phyloP scores from a whole-genome alignment of 495 filamentous ascomycete genomes.

The Penicillium angulare region DNA sequence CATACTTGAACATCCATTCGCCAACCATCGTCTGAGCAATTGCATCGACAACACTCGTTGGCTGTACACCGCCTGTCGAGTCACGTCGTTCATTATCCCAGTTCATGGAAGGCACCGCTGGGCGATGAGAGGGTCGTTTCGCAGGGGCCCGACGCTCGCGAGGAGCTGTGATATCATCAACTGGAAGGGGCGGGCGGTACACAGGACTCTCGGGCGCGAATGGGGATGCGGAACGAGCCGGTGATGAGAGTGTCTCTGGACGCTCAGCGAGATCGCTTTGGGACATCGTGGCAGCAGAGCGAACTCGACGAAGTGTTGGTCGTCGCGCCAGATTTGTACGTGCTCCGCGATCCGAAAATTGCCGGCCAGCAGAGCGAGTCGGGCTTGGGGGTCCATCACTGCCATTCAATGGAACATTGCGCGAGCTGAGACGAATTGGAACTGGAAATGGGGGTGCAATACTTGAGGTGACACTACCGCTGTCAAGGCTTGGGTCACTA shows the following conservation, averaged over 20 bases:
- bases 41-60: constrained; percentile 88
- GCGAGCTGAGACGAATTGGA: constrained; percentile 82
- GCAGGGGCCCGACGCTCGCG: constrained; percentile 18
- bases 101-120: constrained; percentile 17
- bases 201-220: constrained; percentile 65
- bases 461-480: constrained; percentile 44
- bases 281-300: constrained; percentile 73
- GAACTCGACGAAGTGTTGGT: constrained; percentile 69
- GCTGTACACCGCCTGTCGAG: constrained; percentile 63
- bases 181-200: constrained; percentile 64
- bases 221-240: constrained; percentile 62
- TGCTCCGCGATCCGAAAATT: constrained; percentile 39
- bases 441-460: constrained; percentile 81
- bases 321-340: constrained; percentile 33
- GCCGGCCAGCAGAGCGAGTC: constrained; percentile 54
- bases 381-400: constrained; percentile 82
- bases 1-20: constrained; percentile 99
- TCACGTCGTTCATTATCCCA: constrained; percentile 36
- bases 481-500: constrained; percentile 62
- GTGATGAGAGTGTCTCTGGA: constrained; percentile 61
- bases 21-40: constrained; percentile 99
- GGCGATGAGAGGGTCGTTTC: constrained; percentile 21
- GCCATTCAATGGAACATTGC: constrained; percentile 64
- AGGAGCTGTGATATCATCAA: constrained; percentile 67
- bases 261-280: constrained; percentile 41